phyloP scores from a whole-genome alignment of 495 filamentous ascomycete genomes.

The Cercophora samala region DNA sequence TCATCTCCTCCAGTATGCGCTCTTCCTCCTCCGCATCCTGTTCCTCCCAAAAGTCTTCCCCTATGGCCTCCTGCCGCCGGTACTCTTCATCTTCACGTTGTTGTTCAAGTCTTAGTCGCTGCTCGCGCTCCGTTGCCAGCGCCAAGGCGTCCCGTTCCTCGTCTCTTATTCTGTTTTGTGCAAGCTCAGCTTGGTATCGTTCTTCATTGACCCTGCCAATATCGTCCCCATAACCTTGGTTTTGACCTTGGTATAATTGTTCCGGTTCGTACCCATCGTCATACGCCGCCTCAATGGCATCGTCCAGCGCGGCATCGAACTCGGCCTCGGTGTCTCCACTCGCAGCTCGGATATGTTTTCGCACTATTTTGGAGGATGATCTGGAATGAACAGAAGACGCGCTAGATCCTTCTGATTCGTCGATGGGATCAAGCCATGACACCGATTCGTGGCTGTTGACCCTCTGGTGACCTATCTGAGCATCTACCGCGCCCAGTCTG shows the following conservation, averaged over 20 bases:
- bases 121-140: constrained; percentile 54
- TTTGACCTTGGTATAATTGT: constrained; percentile 43
- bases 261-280: constrained; percentile 85
- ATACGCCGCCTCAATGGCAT: constrained; percentile 93
- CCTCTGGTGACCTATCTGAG: constrained; percentile 46
- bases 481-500: constrained; percentile 25
- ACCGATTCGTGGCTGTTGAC: constrained; percentile 70
- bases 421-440: constrained; percentile 95
- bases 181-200: constrained; percentile 65
- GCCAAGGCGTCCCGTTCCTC: constrained; percentile 71
- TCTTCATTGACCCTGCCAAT: constrained; percentile 51
- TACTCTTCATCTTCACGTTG: constrained; percentile 39
- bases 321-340: constrained; percentile 84
- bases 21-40: constrained; percentile 88
- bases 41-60: constrained; percentile 52
- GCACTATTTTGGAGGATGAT: constrained; percentile 64
- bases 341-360: constrained; percentile 60
- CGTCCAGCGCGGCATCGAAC: constrained; percentile 92
- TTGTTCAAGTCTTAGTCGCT: constrained; percentile 41
- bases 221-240: constrained; percentile 43
- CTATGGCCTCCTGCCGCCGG: constrained; percentile 27
- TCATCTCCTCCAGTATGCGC: constrained; percentile 88
- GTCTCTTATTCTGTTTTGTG: constrained; percentile 74
- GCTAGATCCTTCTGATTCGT: constrained; percentile 84
- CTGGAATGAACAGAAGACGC: constrained; percentile 78